Evolutionary conservation across 371 early-diverging fungal genomes (phyloP).

Genomic region (Zopfochytrium polystomum): DNA sequence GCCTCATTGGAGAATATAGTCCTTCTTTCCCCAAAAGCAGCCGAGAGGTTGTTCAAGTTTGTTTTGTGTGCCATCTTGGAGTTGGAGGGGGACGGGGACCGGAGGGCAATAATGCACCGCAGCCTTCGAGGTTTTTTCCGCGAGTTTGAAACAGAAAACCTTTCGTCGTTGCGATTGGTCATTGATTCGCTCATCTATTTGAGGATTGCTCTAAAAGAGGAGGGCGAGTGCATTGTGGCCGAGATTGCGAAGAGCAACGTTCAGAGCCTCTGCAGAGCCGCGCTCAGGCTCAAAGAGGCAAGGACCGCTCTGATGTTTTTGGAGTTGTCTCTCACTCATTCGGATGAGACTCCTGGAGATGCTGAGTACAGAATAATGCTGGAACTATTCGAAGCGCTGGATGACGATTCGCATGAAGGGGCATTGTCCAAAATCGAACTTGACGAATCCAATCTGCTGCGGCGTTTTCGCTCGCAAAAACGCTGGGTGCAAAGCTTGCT

Average conservation of each 20-base stretch:
- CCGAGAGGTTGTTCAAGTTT: not conserved
- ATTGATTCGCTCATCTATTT: not conserved
- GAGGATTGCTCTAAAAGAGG: not conserved
- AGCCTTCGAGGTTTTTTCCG: not conserved
- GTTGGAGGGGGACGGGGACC: not conserved
- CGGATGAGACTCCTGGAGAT: not conserved
- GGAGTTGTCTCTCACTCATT: not conserved
- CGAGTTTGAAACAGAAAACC: not conserved
- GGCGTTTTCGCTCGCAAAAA: conserved; percentile 28
- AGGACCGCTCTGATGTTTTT: not conserved
- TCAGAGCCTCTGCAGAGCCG: not conserved
- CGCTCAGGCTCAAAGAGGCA: not conserved
- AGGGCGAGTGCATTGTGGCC: not conserved
- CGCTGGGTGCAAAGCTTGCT: conserved; percentile 12
- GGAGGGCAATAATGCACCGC: not conserved
- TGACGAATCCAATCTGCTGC: conserved; percentile 11
- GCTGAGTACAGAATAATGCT: conserved; percentile 11
- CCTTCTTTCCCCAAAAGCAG: not conserved
- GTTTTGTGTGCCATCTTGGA: not conserved
- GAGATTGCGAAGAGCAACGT: not conserved
- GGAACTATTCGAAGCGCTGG: conserved; percentile 23
- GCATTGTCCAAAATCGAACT: conserved; percentile 23
- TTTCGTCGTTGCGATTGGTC: not conserved
- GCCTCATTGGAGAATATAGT: not conserved
- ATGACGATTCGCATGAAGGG: conserved; percentile 44